These are phyloP conservation scores for Nidularia sp. DNA, from an alignment of 768 basidiomycete genomes.

Conservation along the genomic window DNA sequence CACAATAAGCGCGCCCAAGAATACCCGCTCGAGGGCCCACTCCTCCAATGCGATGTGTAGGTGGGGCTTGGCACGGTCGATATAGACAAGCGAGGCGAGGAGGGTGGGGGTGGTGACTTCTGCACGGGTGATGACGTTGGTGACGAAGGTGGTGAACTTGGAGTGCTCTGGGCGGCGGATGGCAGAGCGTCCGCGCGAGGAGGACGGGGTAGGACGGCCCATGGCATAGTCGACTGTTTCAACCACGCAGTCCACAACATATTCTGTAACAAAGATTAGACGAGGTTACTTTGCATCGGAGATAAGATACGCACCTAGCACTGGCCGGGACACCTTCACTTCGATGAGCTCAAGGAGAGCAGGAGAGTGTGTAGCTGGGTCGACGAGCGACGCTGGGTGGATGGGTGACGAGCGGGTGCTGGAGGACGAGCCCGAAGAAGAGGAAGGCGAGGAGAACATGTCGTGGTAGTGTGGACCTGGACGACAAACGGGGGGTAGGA, in stretches of 20 bases:
- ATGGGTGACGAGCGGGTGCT: constrained; percentile 25
- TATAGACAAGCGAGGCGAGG: constrained; percentile 71
- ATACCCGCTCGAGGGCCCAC: constrained; percentile 88
- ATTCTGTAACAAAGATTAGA: constrained; percentile 39
- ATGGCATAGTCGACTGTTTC: constrained; percentile 78
- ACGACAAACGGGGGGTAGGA: constrained; percentile 10
- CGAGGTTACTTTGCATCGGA: background rate
- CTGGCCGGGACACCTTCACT: constrained; percentile 51
- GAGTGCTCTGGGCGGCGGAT: constrained; percentile 47
- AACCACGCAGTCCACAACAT: constrained; percentile 61
- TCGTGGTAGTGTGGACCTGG: constrained; percentile 13
- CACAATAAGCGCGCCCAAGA: constrained; percentile 84
- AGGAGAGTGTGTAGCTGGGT: constrained; percentile 58
- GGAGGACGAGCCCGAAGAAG: constrained; percentile 18
- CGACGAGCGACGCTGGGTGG: constrained; percentile 52
- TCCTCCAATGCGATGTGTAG: constrained; percentile 78
- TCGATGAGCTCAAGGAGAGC: constrained; percentile 68
- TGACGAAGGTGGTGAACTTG: constrained; percentile 62
- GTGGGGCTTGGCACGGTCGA: constrained; percentile 72
- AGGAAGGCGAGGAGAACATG: constrained; percentile 13
- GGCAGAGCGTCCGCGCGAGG: constrained; percentile 42
- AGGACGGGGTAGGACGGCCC: constrained; percentile 56
- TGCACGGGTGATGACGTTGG: constrained; percentile 65
- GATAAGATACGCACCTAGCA: constrained; percentile 55
- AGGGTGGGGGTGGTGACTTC: constrained; percentile 70